Percentiles rank a stretch among this genome's conserved stretches.
Evolutionary conservation across 2,329 filamentous ascomycete species (phyloP).

Genomic region (Xylariaceae sp.): DNA sequence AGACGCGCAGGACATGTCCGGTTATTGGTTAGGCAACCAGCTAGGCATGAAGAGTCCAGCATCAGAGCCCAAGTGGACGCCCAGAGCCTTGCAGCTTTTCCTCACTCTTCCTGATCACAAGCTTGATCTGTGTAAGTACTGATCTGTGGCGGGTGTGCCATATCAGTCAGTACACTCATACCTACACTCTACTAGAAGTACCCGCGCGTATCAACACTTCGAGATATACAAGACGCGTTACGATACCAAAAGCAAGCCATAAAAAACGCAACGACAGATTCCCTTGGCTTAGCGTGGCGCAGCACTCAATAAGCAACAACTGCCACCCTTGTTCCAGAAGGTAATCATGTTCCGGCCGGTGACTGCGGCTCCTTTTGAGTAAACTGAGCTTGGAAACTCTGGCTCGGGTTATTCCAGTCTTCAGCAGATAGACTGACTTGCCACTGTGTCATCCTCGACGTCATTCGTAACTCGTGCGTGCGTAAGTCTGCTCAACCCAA

Average conservation of each 20-base stretch:
- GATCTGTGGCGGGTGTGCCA: slow-evolving; percentile 13
- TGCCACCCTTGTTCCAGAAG: background rate
- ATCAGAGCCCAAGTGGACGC: background rate
- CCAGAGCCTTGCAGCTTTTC: slow-evolving; percentile 3
- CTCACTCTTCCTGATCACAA: slow-evolving; percentile 1
- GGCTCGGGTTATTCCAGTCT: background rate
- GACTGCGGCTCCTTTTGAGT: background rate
- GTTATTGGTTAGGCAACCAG: slow-evolving; percentile 10
- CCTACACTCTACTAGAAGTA: background rate
- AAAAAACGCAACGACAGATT: background rate
- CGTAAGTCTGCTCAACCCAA: slow-evolving; percentile 15
- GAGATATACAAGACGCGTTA: background rate
- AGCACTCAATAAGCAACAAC: background rate
- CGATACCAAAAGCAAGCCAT: too few species aligned
- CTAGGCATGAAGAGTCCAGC: background rate
- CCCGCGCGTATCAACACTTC: too few species aligned
- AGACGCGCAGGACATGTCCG: slow-evolving; percentile 9
- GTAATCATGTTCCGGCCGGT: background rate
- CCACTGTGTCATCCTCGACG: slow-evolving; percentile 6
- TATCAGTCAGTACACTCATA: slow-evolving; percentile 6
- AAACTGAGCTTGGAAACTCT: background rate
- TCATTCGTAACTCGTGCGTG: slow-evolving; percentile 2
- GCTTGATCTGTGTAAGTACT: background rate
- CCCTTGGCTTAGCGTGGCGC: slow-evolving; percentile 8
- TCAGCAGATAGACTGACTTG: background rate